phyloP scores from a whole-genome alignment of 371 early-diverging fungal genomes.

The Apophysomyces elegans region DNA sequence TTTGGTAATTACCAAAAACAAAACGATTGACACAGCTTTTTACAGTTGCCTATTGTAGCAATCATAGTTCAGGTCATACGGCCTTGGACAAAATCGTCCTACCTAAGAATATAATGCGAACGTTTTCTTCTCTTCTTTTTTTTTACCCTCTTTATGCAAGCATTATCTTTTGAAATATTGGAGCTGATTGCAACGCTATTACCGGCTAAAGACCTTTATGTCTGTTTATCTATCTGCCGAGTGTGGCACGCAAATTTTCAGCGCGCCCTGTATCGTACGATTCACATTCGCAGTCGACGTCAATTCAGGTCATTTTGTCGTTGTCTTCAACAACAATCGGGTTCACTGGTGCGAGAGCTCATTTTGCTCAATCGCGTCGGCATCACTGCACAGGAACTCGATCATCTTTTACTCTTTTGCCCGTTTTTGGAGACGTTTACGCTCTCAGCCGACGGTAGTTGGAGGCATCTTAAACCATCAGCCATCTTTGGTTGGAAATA shows the following conservation, averaged over 20 bases:
- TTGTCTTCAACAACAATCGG: neutral
- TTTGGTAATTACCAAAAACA: too few species aligned
- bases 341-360: neutral
- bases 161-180: slow-evolving; percentile 5
- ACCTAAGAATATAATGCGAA: neutral
- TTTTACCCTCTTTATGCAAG: neutral
- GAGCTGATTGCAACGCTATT: neutral
- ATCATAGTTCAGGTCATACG: slow-evolving; percentile 8
- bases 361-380: neutral
- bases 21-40: too few species aligned
- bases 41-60: too few species aligned
- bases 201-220: neutral
- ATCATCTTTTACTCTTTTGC: neutral
- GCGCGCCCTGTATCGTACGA: neutral
- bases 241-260: neutral
- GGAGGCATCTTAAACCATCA: neutral
- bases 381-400: neutral
- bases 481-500: neutral
- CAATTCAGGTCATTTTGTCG: neutral
- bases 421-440: neutral
- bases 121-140: neutral
- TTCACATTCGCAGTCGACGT: slow-evolving; percentile 1
- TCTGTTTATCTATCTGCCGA: neutral
- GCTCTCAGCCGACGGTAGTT: neutral
- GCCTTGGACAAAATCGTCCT: neutral